These are phyloP conservation scores for Schizothecium vesticola DNA, from an alignment of 495 filamentous ascomycete genomes.

Conservation along the genomic window DNA sequence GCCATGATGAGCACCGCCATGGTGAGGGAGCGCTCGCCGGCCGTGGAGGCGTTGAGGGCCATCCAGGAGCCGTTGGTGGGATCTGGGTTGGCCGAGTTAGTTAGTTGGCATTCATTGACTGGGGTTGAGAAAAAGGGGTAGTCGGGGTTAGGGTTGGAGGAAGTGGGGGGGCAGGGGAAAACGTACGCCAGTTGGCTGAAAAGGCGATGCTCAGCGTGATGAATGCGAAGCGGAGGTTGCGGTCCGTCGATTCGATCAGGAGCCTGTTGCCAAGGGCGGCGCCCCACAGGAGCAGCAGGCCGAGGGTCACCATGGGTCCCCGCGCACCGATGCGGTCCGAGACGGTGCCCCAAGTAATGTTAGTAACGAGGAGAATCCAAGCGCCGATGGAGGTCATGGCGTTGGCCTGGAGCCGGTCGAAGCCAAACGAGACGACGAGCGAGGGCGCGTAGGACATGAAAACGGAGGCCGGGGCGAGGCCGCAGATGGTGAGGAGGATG, in stretches of 20 bases:
- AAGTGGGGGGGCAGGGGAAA: background rate
- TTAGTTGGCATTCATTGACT: background rate
- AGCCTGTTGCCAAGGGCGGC: conserved; percentile 25
- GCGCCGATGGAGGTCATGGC: conserved; percentile 45
- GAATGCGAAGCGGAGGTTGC: conserved; percentile 37
- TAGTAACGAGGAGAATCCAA: conserved; percentile 35
- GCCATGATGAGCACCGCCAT: conserved; percentile 50
- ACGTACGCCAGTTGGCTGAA: conserved; percentile 49
- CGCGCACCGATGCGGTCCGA: conserved; percentile 26
- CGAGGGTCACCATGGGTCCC: conserved; percentile 21
- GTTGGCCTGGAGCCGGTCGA: conserved; percentile 45
- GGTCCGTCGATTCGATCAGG: conserved; percentile 43
- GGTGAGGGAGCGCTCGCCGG: conserved; percentile 36
- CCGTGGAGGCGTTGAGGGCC: conserved; percentile 29
- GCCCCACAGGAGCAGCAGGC: conserved; percentile 20
- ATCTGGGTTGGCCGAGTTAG: conserved; percentile 14
- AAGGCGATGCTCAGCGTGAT: conserved; percentile 45
- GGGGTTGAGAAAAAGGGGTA: background rate
- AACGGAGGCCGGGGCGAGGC: conserved; percentile 23
- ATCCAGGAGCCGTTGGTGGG: conserved; percentile 36
- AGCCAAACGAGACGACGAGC: conserved; percentile 41
- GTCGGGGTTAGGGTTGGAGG: background rate
- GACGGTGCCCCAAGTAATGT: conserved; percentile 38
- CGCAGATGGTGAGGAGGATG: conserved; percentile 35
- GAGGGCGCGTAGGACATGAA: conserved; percentile 40